Evolutionary conservation across 257 asterid genomes (phyloP).

Genomic region (Fraxinus americana): DNA sequence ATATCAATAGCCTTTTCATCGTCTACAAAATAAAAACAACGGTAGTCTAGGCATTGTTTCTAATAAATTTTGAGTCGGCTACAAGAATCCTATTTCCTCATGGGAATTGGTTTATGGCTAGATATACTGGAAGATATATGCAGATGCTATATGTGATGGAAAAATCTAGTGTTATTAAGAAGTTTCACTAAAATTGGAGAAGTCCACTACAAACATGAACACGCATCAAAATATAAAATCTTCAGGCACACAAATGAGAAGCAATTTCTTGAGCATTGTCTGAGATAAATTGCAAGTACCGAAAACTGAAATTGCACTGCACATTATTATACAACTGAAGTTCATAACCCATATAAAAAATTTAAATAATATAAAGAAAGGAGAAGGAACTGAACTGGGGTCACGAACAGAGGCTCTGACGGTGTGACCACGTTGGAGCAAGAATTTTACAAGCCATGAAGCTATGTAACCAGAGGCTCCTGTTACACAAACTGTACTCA

Average conservation of each 20-base stretch:
- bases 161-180: neutral
- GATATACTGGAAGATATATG: no score
- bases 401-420: constrained; percentile 48
- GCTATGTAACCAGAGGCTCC: constrained; percentile 50
- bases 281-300: neutral
- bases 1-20: neutral
- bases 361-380: neutral
- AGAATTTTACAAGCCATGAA: constrained; percentile 45
- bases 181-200: neutral
- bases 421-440: constrained; percentile 41
- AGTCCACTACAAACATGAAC: neutral
- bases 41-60: neutral
- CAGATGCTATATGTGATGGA: neutral
- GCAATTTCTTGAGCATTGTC: neutral
- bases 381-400: constrained; percentile 16
- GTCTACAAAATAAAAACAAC: no score
- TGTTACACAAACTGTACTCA: constrained; percentile 40
- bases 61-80: neutral
- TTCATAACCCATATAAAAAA: neutral
- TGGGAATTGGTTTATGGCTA: no score
- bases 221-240: neutral
- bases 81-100: neutral
- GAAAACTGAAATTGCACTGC: neutral
- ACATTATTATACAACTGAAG: neutral
- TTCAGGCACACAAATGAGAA: neutral